Base-by-base conservation (phyloP, 2,329 filamentous ascomycete species). In the Trichoderma arundinaceum region DNA sequence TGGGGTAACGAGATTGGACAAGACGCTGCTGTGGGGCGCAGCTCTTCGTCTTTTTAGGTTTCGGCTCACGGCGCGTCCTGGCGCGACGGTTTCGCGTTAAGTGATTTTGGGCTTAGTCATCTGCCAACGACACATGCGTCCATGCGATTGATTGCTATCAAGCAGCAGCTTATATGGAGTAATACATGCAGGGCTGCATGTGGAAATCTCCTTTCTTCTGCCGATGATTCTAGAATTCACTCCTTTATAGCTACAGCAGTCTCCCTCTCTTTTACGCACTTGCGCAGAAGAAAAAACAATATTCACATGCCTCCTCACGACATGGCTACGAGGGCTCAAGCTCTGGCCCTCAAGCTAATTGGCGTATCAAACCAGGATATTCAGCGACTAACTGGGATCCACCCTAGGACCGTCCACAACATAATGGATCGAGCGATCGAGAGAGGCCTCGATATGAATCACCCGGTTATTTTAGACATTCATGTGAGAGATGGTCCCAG, bases 71-170 rank as follows among this genome's bases (percentile, higher is more conserved):
- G 71, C 68, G 70, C 70, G 69, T 67, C 66, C 49, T 59, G 61
- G 68, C 73, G 75, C 70, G 72, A 67, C 64, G 52, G 41, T 68
- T 73, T 76, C 74, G 74, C 71, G 74, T 75, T 71, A 73, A 76
- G 71, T 73, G 66, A 33, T 59, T 15, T 57, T 49, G 38, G 2
- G 35, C 33, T 54, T 38, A 39, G 51, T 54, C 52, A 54, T 22
- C 19, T 46, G 10, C 10, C 35, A 8, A 28, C 22, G 22, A 28
- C 22, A 38, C 10, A 38, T 38, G 35, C 35, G 7, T 2, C 7
- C 35, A 10, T 3, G 35, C 35, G 35, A 38, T 10, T 7, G 35
- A 38, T 10, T 38, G 35, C 35, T 38, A 10, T 38, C 35, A 38
- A 38, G 35, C 35, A 38, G 35, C 35, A 38, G 35, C 35, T 10